Percentiles rank a stretch among this genome's conserved stretches.
phyloP scores from a whole-genome alignment of 257 asterid species.

The Euphrasia confusa region DNA sequence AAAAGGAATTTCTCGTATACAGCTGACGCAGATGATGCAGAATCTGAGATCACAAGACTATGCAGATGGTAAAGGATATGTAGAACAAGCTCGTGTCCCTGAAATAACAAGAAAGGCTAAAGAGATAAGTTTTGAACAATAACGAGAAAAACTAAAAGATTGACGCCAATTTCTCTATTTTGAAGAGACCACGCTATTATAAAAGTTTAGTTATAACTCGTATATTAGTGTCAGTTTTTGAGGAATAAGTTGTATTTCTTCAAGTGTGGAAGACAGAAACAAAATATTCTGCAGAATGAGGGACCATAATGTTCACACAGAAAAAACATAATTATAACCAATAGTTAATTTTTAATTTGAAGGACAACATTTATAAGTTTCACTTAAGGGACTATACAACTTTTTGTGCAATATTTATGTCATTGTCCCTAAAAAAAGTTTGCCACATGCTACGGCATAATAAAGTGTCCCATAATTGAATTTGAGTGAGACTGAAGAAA shows the following conservation, averaged over 20 bases:
- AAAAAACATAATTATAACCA: conserved; percentile 9
- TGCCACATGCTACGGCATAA: background rate
- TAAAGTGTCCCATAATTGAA: background rate
- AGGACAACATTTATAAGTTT: background rate
- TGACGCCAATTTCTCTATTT: conserved; percentile 6
- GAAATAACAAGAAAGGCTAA: conserved; percentile 27
- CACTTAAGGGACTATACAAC: background rate
- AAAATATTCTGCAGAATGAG: background rate
- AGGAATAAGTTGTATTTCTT: background rate
- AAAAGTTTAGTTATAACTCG: background rate
- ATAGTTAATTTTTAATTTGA: background rate
- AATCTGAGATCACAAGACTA: conserved; percentile 57
- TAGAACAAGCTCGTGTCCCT: conserved; percentile 95
- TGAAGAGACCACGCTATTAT: conserved; percentile 5
- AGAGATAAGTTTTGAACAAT: conserved; percentile 3
- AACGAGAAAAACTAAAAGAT: conserved; percentile 17
- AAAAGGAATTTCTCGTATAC: conserved; percentile 72
- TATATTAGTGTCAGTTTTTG: background rate
- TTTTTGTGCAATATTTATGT: background rate
- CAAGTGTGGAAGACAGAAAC: too few relatives aligned
- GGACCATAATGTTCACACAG: conserved; percentile 6
- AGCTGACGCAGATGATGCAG: conserved; percentile 55
- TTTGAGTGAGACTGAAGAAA: background rate
- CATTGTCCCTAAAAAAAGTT: conserved; percentile 11
- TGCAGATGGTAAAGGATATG: conserved; percentile 83